phyloP scores from a whole-genome alignment of 805 yeast genomes.

The Starmerella bacillaris region DNA sequence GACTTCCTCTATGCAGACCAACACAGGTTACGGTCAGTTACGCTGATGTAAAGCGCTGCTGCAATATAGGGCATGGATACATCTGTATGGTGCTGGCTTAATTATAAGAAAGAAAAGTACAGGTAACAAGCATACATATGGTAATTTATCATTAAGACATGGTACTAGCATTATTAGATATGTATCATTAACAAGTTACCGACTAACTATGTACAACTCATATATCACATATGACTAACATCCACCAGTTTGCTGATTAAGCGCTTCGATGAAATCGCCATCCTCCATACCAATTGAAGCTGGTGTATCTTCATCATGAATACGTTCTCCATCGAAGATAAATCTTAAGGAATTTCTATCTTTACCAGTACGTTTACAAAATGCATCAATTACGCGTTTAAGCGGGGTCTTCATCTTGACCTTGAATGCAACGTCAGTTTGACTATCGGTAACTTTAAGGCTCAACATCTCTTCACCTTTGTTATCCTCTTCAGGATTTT shows the following conservation, averaged over 20 bases:
- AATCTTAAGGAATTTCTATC: conserved; percentile 67
- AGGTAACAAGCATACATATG: neutral
- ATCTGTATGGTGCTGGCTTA: neutral
- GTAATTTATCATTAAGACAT: neutral
- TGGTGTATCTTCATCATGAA: conserved; percentile 78
- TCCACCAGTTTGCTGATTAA: conserved; percentile 60
- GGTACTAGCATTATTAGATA: neutral
- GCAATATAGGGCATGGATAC: too few relatives aligned
- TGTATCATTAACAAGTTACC: too few relatives aligned
- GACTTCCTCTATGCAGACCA: too few relatives aligned
- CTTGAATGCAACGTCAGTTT: conserved; percentile 87
- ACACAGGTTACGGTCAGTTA: too few relatives aligned
- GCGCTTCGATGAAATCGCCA: conserved; percentile 92
- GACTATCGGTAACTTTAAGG: conserved; percentile 84
- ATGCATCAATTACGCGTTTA: conserved; percentile 91
- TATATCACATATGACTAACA: neutral
- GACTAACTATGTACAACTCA: too few relatives aligned
- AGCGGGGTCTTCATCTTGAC: conserved; percentile 83
- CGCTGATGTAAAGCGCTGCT: too few relatives aligned
- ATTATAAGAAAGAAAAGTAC: neutral
- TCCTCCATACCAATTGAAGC: conserved; percentile 78
- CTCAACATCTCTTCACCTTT: conserved; percentile 67
- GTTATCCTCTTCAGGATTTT: too few relatives aligned
- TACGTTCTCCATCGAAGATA: conserved; percentile 82
- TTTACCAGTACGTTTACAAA: conserved; percentile 94